Base-by-base conservation (phyloP, 345 rosid genomes). In the Balakata baccata region DNA sequence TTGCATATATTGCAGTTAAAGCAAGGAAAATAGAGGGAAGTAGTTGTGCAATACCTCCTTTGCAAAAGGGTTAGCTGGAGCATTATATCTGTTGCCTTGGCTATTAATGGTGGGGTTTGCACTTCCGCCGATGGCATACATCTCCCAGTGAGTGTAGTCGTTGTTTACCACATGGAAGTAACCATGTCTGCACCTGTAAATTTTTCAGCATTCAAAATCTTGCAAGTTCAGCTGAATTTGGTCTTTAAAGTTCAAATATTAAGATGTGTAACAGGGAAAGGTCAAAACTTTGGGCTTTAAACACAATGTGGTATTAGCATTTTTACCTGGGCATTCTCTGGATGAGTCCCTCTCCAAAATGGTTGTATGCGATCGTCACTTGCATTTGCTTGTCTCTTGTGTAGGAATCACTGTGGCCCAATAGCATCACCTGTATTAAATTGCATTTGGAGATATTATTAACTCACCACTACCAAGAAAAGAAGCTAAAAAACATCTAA, bases 41-140 rank as follows among this genome's bases (percentile, higher is more conserved):
- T 16, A 4, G 51, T 64, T 34, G 1, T 7, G 47, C 13, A 11
- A 38, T 82, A 90, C 98, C 96, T 91, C 98, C 79, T 93, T 93
- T 52, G 97, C 97, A 16, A 89, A 89, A 49, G 86, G 85, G 83
- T 91, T 84, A 56, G 12, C 49, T 1, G 98, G 97, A 79, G 98
- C 98, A 71, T 85, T 83, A 43, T 91, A 93, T 85, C 98, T 80
- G 84, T 93, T 93, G 43, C 94, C 98, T 85, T 93, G 98, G 76
- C 98, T 93, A 88, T 91, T 93, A 77, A 91, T 93, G 75, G 98
- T 93, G 69, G 98, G 97, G 18, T 74, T 73, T 56, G 97, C 98
- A 78, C 98, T 91, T 75, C 98, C 98, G 73, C 98, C 98, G 74
- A 93, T 93, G 69, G 98, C 98, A 64, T 93, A 93, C 98, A 93